These are phyloP conservation scores for Marasmius oreades DNA, from an alignment of 1,284 basidiomycete species.

Conservation along the genomic window DNA sequence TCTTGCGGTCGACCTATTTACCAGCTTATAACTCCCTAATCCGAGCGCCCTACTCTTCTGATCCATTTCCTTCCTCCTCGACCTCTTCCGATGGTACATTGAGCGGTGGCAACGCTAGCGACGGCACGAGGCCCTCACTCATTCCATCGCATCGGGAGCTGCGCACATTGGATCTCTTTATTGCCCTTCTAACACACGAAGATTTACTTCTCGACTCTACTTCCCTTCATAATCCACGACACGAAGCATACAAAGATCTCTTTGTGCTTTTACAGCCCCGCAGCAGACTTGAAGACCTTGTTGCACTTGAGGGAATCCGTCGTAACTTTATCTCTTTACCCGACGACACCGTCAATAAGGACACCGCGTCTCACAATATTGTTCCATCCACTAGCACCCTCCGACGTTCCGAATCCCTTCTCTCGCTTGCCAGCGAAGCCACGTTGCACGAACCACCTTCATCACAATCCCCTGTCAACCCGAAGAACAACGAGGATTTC, in stretches of 20 bases:
- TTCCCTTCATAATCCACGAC: conserved; percentile 66
- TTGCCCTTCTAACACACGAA: conserved; percentile 72
- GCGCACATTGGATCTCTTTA: conserved; percentile 68
- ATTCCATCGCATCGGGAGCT: conserved; percentile 61
- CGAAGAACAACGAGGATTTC: not conserved
- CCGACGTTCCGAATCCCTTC: not conserved
- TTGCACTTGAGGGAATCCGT: conserved; percentile 54
- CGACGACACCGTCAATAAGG: conserved; percentile 7
- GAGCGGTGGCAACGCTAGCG: not conserved
- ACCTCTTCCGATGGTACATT: not conserved
- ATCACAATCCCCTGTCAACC: not conserved
- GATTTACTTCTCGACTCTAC: conserved; percentile 71
- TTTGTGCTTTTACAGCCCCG: conserved; percentile 74
- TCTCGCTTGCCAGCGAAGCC: not conserved
- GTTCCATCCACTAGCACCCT: conserved; percentile 7
- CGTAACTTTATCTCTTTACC: conserved; percentile 46
- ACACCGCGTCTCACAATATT: conserved; percentile 9
- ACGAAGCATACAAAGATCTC: conserved; percentile 70
- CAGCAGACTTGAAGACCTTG: conserved; percentile 67
- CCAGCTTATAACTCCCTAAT: conserved; percentile 60
- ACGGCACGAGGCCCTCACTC: conserved; percentile 2
- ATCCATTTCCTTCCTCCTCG: conserved; percentile 58
- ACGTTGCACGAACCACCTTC: not conserved
- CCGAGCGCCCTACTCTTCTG: conserved; percentile 63
- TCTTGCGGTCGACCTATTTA: conserved; percentile 70